phyloP scores from a whole-genome alignment of 805 yeast genomes.

The Candida golubevii region DNA sequence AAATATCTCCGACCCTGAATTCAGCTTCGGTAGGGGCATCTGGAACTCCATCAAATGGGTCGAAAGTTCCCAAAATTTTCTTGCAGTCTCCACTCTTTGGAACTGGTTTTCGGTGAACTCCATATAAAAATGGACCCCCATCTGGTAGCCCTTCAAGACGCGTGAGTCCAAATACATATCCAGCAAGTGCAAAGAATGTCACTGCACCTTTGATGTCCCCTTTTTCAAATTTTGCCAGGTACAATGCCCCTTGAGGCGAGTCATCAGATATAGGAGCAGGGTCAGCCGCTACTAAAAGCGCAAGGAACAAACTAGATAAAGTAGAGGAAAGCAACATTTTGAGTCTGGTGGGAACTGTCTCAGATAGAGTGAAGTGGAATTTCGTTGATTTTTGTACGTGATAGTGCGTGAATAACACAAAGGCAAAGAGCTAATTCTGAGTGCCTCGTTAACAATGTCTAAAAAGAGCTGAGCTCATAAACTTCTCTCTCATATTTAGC shows the following conservation, averaged over 20 bases:
- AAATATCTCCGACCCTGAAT: slow-evolving; percentile 3
- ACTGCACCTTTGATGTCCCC: neutral
- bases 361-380: neutral
- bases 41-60: slow-evolving; percentile 1
- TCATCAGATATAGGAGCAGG: neutral
- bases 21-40: slow-evolving; percentile 2
- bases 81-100: neutral
- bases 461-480: too few species aligned
- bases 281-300: neutral
- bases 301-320: neutral
- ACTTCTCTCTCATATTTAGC: too few species aligned
- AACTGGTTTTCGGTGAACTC: neutral
- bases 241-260: neutral
- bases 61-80: neutral
- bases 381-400: too few species aligned
- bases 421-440: too few species aligned
- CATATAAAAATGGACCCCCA: neutral
- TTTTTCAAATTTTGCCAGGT: neutral
- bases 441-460: too few species aligned
- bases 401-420: too few species aligned
- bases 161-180: neutral
- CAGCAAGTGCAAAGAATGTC: neutral
- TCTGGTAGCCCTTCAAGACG: neutral
- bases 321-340: neutral
- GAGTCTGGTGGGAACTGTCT: neutral